phyloP scores from a whole-genome alignment of 2,329 filamentous ascomycete species.

The Pyrenochaeta sp. region DNA sequence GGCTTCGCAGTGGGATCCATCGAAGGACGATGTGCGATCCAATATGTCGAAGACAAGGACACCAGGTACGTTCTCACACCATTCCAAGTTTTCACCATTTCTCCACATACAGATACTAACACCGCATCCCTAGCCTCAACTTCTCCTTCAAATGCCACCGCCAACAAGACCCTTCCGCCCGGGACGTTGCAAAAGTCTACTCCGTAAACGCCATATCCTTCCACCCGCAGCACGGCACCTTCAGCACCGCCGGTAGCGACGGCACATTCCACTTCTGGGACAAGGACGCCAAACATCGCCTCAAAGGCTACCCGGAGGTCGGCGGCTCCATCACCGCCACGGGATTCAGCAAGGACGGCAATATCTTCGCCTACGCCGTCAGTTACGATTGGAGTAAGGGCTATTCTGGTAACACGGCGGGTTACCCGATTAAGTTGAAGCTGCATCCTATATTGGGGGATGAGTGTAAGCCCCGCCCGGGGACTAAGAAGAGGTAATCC shows the following conservation, averaged over 20 bases:
- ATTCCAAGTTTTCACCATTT: too few species aligned
- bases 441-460: constrained; percentile 58
- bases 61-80: constrained; percentile 64
- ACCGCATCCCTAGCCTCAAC: constrained; percentile 66
- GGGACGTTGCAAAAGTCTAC: constrained; percentile 86
- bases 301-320: constrained; percentile 70
- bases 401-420: constrained; percentile 80
- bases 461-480: constrained; percentile 60
- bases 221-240: constrained; percentile 96
- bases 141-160: constrained; percentile 99
- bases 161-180: constrained; percentile 69
- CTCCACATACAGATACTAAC: constrained; percentile 17
- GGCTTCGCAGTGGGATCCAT: constrained; percentile 97
- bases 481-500: constrained; percentile 56
- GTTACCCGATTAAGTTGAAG: constrained; percentile 61
- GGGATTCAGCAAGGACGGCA: constrained; percentile 87
- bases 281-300: constrained; percentile 62
- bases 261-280: constrained; percentile 99
- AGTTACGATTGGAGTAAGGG: constrained; percentile 99
- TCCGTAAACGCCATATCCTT: constrained; percentile 97
- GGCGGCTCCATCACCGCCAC: constrained; percentile 86
- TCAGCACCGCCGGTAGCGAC: constrained; percentile 93
- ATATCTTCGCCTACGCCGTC: constrained; percentile 70
- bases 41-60: constrained; percentile 98
- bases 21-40: constrained; percentile 95